Conservation (phyloP, 305 asterid genomes). For the Andrographis paniculata region DNA sequence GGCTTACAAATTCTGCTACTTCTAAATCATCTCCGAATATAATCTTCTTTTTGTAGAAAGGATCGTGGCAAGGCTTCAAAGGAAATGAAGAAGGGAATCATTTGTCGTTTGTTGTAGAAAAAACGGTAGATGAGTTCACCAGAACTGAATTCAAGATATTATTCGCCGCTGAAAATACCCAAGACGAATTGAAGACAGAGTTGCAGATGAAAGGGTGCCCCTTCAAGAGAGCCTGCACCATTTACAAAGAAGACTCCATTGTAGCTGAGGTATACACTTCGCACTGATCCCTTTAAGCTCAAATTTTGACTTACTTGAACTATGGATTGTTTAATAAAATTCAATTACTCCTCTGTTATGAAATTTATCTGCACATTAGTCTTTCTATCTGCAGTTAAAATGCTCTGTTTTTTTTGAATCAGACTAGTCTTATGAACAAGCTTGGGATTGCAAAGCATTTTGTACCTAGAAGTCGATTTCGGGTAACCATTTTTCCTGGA, state of each 20-base stretch:
- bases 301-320: too few species aligned
- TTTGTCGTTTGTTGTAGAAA: slow-evolving; percentile 46
- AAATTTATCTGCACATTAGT: neutral
- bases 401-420: slow-evolving; percentile 24
- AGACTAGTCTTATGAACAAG: slow-evolving; percentile 85
- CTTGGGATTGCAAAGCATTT: slow-evolving; percentile 54
- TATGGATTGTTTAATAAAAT: too few species aligned
- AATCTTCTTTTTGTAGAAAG: slow-evolving; percentile 34
- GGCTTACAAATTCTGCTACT: too few species aligned
- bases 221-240: slow-evolving; percentile 77
- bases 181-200: slow-evolving; percentile 44
- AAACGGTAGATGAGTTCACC: slow-evolving; percentile 32
- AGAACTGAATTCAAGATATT: slow-evolving; percentile 52
- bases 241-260: slow-evolving; percentile 56
- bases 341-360: too few species aligned
- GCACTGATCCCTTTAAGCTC: too few species aligned
- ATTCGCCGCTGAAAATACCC: slow-evolving; percentile 30
- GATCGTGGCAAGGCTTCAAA: slow-evolving; percentile 59
- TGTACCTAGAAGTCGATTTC: slow-evolving; percentile 68
- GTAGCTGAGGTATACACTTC: slow-evolving; percentile 49
- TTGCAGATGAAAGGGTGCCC: slow-evolving; percentile 81
- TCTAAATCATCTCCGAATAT: too few species aligned
- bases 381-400: neutral
- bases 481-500: slow-evolving; percentile 80
- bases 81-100: slow-evolving; percentile 34